phyloP scores from a whole-genome alignment of 306 rosid species.

The Myrica gale region DNA sequence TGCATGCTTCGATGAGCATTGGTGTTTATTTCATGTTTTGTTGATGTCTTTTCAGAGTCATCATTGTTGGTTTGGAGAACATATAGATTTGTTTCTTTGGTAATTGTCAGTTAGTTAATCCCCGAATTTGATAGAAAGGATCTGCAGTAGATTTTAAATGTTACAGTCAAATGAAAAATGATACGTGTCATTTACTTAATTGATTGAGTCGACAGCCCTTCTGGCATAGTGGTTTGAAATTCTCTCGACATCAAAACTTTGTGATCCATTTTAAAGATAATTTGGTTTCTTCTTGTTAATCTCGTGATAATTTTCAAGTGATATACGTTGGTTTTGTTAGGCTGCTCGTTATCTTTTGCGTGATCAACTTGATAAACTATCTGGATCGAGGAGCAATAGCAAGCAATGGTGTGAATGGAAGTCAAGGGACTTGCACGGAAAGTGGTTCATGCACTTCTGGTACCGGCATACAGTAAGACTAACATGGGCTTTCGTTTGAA shows the following conservation, averaged over 20 bases:
- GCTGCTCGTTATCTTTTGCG: slow-evolving; percentile 68
- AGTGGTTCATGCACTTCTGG: slow-evolving; percentile 66
- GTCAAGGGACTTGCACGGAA: slow-evolving; percentile 49
- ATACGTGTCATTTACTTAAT: background rate
- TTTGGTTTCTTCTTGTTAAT: background rate
- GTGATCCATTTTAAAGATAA: background rate
- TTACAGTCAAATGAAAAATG: background rate
- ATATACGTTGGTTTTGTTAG: slow-evolving; percentile 38
- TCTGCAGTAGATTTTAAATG: background rate
- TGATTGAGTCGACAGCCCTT: background rate
- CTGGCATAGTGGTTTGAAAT: background rate
- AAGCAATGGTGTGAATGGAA: slow-evolving; percentile 89
- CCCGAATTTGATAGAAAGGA: background rate
- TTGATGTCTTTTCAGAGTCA: background rate
- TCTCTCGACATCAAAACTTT: slow-evolving; percentile 1
- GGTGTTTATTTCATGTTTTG: background rate
- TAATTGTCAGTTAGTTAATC: background rate
- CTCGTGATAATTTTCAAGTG: slow-evolving; percentile 9
- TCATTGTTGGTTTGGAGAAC: background rate
- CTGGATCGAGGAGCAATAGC: slow-evolving; percentile 88
- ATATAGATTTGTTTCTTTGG: background rate
- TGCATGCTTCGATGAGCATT: slow-evolving; percentile 12
- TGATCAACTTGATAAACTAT: slow-evolving; percentile 66
- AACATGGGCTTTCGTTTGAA: background rate
- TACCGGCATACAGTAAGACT: slow-evolving; percentile 83